Percentiles rank a stretch among this genome's conserved stretches.
phyloP scores from a whole-genome alignment of 352 stramenopile genomes.

The Saprolegnia parasitica region DNA sequence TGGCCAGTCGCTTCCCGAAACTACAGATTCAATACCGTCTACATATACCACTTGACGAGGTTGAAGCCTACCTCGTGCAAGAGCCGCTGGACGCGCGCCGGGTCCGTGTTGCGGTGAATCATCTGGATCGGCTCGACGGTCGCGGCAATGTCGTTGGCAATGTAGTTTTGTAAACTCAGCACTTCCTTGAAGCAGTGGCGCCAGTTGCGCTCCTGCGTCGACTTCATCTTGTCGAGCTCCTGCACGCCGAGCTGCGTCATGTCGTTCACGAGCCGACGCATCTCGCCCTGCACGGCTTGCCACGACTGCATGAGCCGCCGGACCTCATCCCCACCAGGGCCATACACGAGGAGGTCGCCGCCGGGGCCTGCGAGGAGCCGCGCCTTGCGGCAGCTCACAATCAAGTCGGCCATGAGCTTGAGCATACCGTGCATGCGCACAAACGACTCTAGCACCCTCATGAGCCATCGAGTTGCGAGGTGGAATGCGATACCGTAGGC shows the following conservation, averaged over 20 bases:
- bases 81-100: slow-evolving; percentile 54
- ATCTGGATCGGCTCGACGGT: slow-evolving; percentile 80
- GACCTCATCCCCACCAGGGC: slow-evolving; percentile 74
- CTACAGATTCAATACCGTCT: too few species aligned
- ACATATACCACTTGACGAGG: slow-evolving; percentile 62
- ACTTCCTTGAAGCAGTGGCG: slow-evolving; percentile 83
- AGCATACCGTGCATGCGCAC: slow-evolving; percentile 71
- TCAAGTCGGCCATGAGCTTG: slow-evolving; percentile 73
- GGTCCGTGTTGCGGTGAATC: slow-evolving; percentile 81
- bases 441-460: slow-evolving; percentile 41
- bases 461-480: background rate
- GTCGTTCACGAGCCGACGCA: slow-evolving; percentile 67
- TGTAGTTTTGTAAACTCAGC: slow-evolving; percentile 71
- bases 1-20: slow-evolving; percentile 77
- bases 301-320: slow-evolving; percentile 76
- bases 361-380: slow-evolving; percentile 70
- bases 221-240: slow-evolving; percentile 78
- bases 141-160: slow-evolving; percentile 77
- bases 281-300: slow-evolving; percentile 62
- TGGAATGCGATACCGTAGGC: slow-evolving; percentile 37
- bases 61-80: slow-evolving; percentile 18
- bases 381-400: slow-evolving; percentile 80
- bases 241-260: slow-evolving; percentile 76
- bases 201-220: slow-evolving; percentile 81
- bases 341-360: slow-evolving; percentile 79